Conservation (phyloP, 768 basidiomycete genomes). For the Termitomyces sp. region DNA sequence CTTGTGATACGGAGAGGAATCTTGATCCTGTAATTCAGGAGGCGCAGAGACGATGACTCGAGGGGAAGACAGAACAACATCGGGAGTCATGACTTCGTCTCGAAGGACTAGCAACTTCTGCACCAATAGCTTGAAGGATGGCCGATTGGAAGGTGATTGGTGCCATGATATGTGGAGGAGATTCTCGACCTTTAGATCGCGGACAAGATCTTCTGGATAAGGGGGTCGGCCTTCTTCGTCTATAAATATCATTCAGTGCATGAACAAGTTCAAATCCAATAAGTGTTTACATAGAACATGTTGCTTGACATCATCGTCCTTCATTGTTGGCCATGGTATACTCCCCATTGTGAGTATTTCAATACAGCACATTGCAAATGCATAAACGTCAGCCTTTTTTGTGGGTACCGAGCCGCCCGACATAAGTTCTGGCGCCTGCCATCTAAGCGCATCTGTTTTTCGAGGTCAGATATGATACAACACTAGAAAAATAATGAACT, state of each 20-base stretch:
- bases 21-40: background rate
- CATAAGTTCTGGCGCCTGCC: slow-evolving; percentile 70
- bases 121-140: slow-evolving; percentile 6
- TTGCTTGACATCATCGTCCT: slow-evolving; percentile 47
- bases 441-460: slow-evolving; percentile 37
- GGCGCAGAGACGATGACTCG: slow-evolving; percentile 6
- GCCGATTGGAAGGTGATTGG: slow-evolving; percentile 3
- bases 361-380: slow-evolving; percentile 61
- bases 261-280: too few relatives aligned
- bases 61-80: slow-evolving; percentile 1
- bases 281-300: slow-evolving; percentile 45
- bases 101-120: background rate
- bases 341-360: slow-evolving; percentile 63
- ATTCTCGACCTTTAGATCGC: background rate
- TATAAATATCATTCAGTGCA: background rate
- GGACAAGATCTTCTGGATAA: slow-evolving; percentile 8
- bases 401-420: slow-evolving; percentile 39
- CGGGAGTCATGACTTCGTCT: background rate
- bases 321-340: slow-evolving; percentile 52
- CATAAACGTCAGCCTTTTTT: slow-evolving; percentile 59
- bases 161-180: slow-evolving; percentile 10
- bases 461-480: background rate
- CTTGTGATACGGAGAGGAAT: background rate
- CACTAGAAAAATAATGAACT: background rate
- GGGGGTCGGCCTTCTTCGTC: slow-evolving; percentile 14